Evolutionary conservation across 1,284 basidiomycete genomes (phyloP).

Genomic region (Malassezia sp.): DNA sequence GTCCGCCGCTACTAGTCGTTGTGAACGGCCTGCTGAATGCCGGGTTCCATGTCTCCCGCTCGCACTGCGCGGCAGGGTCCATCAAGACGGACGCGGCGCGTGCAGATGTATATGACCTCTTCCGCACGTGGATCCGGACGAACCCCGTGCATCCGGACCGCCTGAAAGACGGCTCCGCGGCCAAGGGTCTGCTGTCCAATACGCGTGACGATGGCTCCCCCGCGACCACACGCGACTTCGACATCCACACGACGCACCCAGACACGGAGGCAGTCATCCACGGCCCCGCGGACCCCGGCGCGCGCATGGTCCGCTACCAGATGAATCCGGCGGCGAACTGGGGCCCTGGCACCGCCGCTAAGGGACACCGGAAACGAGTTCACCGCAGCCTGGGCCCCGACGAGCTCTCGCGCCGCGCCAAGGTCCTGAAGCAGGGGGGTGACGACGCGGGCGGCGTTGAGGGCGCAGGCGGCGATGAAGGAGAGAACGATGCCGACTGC

Average conservation of each 20-base stretch:
- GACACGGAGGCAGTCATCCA: conserved; percentile 11
- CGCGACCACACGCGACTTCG: conserved; percentile 28
- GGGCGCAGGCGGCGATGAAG: too few relatives aligned
- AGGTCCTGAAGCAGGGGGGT: neutral
- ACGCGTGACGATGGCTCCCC: conserved; percentile 9
- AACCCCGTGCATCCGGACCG: conserved; percentile 70
- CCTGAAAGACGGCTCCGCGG: conserved; percentile 54
- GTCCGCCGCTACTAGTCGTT: conserved; percentile 19
- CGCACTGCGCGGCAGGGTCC: conserved; percentile 76
- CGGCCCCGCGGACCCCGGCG: conserved; percentile 1
- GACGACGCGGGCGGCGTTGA: neutral
- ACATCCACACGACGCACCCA: conserved; percentile 19
- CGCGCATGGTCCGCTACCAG: conserved; percentile 62
- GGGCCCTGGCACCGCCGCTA: conserved; percentile 58
- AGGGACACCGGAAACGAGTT: conserved; percentile 20
- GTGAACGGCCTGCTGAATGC: conserved; percentile 72
- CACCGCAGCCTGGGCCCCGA: conserved; percentile 13
- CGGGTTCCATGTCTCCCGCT: conserved; percentile 72
- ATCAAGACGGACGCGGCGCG: conserved; percentile 77
- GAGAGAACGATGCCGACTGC: conserved; percentile 1
- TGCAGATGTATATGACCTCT: conserved; percentile 66
- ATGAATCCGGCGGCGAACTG: conserved; percentile 79
- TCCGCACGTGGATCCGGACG: conserved; percentile 61
- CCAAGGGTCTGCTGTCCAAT: conserved; percentile 57
- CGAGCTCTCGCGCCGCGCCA: conserved; percentile 10